phyloP scores from a whole-genome alignment of 106 monocot genomes.

The Dendrobium nobile region DNA sequence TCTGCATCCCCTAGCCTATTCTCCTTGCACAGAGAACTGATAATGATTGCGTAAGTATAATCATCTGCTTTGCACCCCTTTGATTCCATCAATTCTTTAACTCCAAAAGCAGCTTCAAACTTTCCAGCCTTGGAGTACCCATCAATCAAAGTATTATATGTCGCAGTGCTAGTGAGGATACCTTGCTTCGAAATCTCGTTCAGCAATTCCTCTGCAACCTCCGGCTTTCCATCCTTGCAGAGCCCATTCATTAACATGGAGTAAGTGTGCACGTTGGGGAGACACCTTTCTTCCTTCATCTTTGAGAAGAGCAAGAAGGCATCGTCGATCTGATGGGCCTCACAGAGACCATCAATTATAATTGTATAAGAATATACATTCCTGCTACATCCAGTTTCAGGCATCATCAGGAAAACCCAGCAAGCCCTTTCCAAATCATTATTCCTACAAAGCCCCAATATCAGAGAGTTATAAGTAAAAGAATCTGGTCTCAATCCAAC shows the following conservation, averaged over 20 bases:
- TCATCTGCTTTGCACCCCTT: constrained; percentile 9
- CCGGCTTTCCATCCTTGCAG: constrained; percentile 15
- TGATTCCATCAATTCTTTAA: constrained; percentile 18
- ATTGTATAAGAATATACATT: constrained; percentile 20
- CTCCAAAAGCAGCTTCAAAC: constrained; percentile 14
- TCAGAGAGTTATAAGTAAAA: constrained; percentile 53
- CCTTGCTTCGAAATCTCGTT: background rate
- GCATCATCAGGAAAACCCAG: constrained; percentile 20
- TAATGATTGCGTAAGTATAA: constrained; percentile 14
- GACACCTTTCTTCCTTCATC: constrained; percentile 10
- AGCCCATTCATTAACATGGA: constrained; percentile 14
- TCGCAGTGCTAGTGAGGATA: constrained; percentile 6
- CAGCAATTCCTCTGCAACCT: constrained; percentile 4
- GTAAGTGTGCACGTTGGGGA: constrained; percentile 17
- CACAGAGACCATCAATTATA: constrained; percentile 13
- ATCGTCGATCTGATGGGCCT: constrained; percentile 6
- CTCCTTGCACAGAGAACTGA: constrained; percentile 23
- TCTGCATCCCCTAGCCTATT: constrained; percentile 13
- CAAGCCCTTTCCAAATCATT: constrained; percentile 20
- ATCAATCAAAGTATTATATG: constrained; percentile 19
- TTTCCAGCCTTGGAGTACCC: constrained; percentile 10
- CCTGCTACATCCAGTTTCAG: constrained; percentile 14
- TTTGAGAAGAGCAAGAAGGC: constrained; percentile 15
- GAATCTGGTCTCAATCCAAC: constrained; percentile 37
- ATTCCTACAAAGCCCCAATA: constrained; percentile 45